Conservation (phyloP, 352 stramenopile genomes). For the Pythium aquatile region DNA sequence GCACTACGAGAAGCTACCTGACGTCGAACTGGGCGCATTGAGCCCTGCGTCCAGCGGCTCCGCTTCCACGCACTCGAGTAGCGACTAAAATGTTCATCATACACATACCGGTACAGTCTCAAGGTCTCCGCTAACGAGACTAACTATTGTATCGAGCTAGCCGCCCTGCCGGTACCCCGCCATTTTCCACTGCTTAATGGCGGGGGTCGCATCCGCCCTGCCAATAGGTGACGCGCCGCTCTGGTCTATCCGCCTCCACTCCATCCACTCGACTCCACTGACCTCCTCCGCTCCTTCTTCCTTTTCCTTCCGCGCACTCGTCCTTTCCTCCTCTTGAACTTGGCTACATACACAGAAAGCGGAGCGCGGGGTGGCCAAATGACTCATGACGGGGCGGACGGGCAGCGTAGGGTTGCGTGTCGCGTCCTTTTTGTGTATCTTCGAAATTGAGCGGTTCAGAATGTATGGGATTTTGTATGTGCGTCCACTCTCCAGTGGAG, state of each 20-base stretch:
- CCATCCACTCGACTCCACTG: background rate
- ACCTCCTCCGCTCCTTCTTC: conserved; percentile 1
- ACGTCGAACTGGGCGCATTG: conserved; percentile 30
- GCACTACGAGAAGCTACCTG: conserved; percentile 58
- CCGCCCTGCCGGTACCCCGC: background rate
- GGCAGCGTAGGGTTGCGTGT: conserved; percentile 30
- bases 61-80: background rate
- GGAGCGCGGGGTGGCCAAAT: conserved; percentile 23
- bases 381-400: conserved; percentile 23
- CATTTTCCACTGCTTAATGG: conserved; percentile 7
- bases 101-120: background rate
- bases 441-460: conserved; percentile 26
- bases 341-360: conserved; percentile 10
- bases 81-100: conserved; percentile 4
- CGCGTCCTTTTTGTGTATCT: conserved; percentile 31
- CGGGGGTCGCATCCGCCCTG: conserved; percentile 9
- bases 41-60: conserved; percentile 6
- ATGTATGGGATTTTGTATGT: conserved; percentile 25
- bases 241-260: conserved; percentile 1
- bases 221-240: conserved; percentile 3
- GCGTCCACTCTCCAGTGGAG: conserved; percentile 20
- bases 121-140: background rate
- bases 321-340: conserved; percentile 14
- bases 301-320: conserved; percentile 6
- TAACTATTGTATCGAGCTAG: background rate